phyloP scores from a whole-genome alignment of 176 grass and related monocot species.

The sorghum (Sorghum bicolor) region Sorghum_bicolor_NCBIv3 NC_012876.2:56267501-56268000 shows the following conservation, averaged over 20 bases:
- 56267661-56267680: slow-evolving; percentile 90
- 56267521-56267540: slow-evolving; percentile 52
- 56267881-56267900: slow-evolving; percentile 2
- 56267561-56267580: slow-evolving; percentile 74
- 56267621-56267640: background rate
- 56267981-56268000: background rate
- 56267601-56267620: slow-evolving; percentile 19
- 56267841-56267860: slow-evolving; percentile 96
- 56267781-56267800: slow-evolving; percentile 91
- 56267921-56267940: background rate
- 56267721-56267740: slow-evolving; percentile 1
- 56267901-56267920: background rate
- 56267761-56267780: background rate
- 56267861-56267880: slow-evolving; percentile 88
- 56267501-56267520: background rate
- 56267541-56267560: slow-evolving; percentile 59
- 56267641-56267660: slow-evolving; percentile 24
- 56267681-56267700: slow-evolving; percentile 82
- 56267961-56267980: background rate
- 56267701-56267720: slow-evolving; percentile 40
- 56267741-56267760: slow-evolving; percentile 16
- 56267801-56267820: slow-evolving; percentile 96
- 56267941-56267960: background rate
- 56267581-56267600: slow-evolving; percentile 58
- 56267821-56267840: slow-evolving; percentile 85